Evolutionary conservation across 805 yeast genomes (phyloP), one percentile per base, ranked within the genome.

Genomic region (Saturnispora zaruensis): DNA sequence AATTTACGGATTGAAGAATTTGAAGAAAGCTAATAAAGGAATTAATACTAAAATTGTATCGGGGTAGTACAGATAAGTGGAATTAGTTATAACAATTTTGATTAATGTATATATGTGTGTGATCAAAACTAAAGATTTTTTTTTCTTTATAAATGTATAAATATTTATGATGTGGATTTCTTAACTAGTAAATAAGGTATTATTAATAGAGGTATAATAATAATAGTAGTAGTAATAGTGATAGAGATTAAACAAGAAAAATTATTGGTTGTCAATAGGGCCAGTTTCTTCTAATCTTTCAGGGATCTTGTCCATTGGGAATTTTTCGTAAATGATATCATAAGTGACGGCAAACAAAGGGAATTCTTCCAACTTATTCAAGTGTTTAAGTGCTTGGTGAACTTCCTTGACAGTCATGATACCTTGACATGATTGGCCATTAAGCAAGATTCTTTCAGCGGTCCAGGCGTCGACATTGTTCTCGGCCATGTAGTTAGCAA

Each of bases 361-460:
- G 78, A 84, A 91, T 56, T 89, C 93, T 45, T 72, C 73, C 52
- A 72, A 62, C 63, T 75, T 69, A 49, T 70, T 67, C 61, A 73
- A 74, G 55, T 73, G 74, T 37, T 66, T 72, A 63, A 87, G 76
- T 66, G 89, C 80, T 61, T 86, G 95, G 68, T 88, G 86, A 42
- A 93, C 97, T 74, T 93, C 99, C 65, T 78, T 80, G 50, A 90
- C 77, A 38, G 99, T 93, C 62, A 85, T 78, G 52, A 90, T 77
- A 68, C 99, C 99, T 74, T 93, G 99, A 51, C 97, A 95, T 44
- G 93, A 83, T 75, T 90, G 97, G 47, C 99, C 99, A 66, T 93
- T 89, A 59, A 93, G 75, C 59, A 93, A 72, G 64, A 77, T 85
- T 69, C 79, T 81, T 71, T 93, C 99, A 50, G 93, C 84, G 60